Conservation (phyloP, 2,329 filamentous ascomycete species). For the Claviceps maximensis region DNA sequence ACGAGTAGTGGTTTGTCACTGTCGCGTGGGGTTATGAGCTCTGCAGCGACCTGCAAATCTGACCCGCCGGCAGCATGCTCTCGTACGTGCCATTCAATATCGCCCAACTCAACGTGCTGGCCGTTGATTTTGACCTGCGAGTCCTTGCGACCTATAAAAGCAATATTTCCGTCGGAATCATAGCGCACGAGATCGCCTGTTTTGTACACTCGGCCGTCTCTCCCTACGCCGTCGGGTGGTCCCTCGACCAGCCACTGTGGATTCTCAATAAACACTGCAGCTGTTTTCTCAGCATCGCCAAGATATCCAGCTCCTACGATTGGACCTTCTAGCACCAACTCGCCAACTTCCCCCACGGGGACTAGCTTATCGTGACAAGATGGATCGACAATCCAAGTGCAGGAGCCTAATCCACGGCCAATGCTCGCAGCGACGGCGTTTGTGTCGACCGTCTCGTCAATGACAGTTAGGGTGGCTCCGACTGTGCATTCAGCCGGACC, state of each 20-base stretch:
- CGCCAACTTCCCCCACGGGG: conserved; percentile 16
- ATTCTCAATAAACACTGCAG: conserved; percentile 14
- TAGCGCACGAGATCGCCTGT: conserved; percentile 13
- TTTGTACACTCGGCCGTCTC: conserved; percentile 8
- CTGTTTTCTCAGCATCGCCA: conserved; percentile 21
- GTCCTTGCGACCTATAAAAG: conserved; percentile 37
- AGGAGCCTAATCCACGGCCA: conserved; percentile 2
- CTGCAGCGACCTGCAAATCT: conserved; percentile 1
- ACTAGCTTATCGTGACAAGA: conserved; percentile 8
- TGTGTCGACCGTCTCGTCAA: background rate
- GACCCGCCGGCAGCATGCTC: background rate
- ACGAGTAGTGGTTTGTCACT: conserved; percentile 2
- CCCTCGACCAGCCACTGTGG: conserved; percentile 10
- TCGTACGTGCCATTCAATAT: conserved; percentile 13
- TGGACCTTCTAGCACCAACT: conserved; percentile 29
- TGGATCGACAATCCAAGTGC: conserved; percentile 14
- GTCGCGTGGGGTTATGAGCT: background rate
- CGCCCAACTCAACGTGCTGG: conserved; percentile 37
- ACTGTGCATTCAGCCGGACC: conserved; percentile 12
- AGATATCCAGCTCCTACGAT: conserved; percentile 37
- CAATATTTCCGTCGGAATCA: conserved; percentile 3
- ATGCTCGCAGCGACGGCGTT: background rate
- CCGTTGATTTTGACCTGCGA: conserved; percentile 47
- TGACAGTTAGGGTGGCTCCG: background rate
- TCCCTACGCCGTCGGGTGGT: background rate